Base-by-base conservation (phyloP, 1,284 basidiomycete species). In the Leccinum solheimii region DNA sequence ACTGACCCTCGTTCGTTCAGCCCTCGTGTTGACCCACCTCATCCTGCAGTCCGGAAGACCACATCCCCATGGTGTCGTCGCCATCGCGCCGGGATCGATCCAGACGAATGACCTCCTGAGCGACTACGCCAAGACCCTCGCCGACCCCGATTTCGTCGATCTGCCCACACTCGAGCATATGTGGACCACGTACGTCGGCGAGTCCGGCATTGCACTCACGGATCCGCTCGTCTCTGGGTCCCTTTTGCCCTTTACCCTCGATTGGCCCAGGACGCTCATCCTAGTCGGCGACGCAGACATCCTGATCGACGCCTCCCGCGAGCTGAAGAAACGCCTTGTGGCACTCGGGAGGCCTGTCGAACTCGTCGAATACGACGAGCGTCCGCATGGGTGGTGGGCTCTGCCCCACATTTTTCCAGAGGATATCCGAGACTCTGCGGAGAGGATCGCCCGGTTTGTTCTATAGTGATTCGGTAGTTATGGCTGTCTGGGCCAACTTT, bases 201-300 rank as follows among this genome's bases (percentile, higher is more conserved):
- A 57, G n/a, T 62, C 68, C 16, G 61, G 60, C 13, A 21, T 61
- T 2, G 30, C 59, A 11, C 43, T 0, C 13, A 30, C 62, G 1
- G 40, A 71, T 26, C 72, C 69, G 5, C 63, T 74, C 23, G 43
- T 69, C 3, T 67, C 72, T 5, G 61, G 65, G 2, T 5, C 59
- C 2, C 58, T 61, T 19, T 23, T 74, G 13, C 57, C 67, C 10
- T 71, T 75, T 26, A 23, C 54, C 5, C 14, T 26, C 6, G 43
- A 61, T 48, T 72, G 70, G 70, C 73, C 67, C 5, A 64, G 50
- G 64, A 72, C 62, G n/a, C 50, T 74, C 19, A 61, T 72, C 45
- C 13, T 72, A 8, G 56, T 72, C 5, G 68, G 72, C 16, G 45
- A 59, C 5, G 57, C 27, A 3, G 70, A 75, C 59, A 14, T n/a